Evolutionary conservation across 2,329 filamentous ascomycete species (phyloP), one percentile per base, ranked within the genome.

Genomic region (Epichloe sibirici): DNA sequence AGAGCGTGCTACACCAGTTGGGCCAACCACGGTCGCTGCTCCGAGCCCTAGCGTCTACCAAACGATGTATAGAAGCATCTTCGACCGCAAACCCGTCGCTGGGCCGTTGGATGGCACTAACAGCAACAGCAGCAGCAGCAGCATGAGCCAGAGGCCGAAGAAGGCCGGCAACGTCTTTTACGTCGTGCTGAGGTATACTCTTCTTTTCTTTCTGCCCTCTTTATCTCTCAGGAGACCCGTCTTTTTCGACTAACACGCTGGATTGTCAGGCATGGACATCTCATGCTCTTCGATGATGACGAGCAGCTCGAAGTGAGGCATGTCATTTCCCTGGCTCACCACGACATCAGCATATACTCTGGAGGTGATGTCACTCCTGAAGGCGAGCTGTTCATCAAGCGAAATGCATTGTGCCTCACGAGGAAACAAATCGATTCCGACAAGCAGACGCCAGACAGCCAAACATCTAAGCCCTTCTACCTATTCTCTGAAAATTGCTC

Each of bases 251-350:
- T 51, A 35, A 53, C 44, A 11, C 17, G 12, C 47, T 38, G 35
- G 45, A 12, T 35, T 55, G 46, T 44, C 55, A 90, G 90, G 64
- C 90, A 96, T 68, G 90, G 91, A 39, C 90, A 97, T 65, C 73
- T 98, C 49, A 96, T 98, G 88, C 81, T 98, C 9, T 98, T 96
- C 68, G 93, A 98, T 65, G 90, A 97, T 63, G 83, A 89, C 51
- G 89, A 95, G 60, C 90, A 97, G 68, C 77, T 96, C 60, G 93
- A 98, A 69, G 93, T 98, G 15, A 86, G 91, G 57, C 90, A 97
- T 70, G 93, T 98, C 51, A 88, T 98, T 53, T 95, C 90, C 0
- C 78, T 98, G 9, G 86, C 88, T 37, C 86, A 95, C 62, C 89
- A 97, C 69, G 79, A 85, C 56, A 79, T 97, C 53, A 86, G 84